phyloP scores from a whole-genome alignment of 441 rosid genomes.

The Macaranga tanarius region DNA sequence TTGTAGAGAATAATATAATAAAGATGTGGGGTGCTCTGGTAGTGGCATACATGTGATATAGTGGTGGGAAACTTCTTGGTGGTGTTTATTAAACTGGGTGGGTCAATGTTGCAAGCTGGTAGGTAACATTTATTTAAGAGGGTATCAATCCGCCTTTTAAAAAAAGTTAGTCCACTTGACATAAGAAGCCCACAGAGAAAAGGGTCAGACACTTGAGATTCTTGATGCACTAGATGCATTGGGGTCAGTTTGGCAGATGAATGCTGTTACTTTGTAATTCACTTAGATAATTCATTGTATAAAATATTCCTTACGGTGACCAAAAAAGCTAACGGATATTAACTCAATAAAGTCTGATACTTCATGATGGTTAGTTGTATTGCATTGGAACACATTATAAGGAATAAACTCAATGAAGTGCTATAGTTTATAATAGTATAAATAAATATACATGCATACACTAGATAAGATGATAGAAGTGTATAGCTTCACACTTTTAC shows the following conservation, averaged over 20 bases:
- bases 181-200: background rate
- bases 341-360: background rate
- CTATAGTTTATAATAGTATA: background rate
- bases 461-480: too few species aligned
- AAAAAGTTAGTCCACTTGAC: background rate
- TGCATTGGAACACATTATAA: background rate
- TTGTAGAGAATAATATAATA: background rate
- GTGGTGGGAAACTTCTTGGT: conserved; percentile 24
- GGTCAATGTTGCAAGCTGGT: conserved; percentile 15
- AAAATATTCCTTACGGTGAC: background rate
- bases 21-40: background rate
- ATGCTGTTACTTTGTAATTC: background rate
- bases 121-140: conserved; percentile 11
- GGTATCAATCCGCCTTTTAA: background rate
- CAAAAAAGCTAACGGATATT: background rate
- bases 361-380: background rate
- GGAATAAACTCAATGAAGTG: background rate
- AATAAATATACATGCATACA: background rate
- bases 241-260: conserved; percentile 9
- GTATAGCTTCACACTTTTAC: too few species aligned
- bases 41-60: conserved; percentile 26
- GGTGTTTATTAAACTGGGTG: conserved; percentile 21
- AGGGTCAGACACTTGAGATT: background rate
- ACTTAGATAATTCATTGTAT: background rate
- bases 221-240: background rate